Evolutionary conservation across 805 yeast genomes (phyloP).

Genomic region (Starmerella tilneyi): DNA sequence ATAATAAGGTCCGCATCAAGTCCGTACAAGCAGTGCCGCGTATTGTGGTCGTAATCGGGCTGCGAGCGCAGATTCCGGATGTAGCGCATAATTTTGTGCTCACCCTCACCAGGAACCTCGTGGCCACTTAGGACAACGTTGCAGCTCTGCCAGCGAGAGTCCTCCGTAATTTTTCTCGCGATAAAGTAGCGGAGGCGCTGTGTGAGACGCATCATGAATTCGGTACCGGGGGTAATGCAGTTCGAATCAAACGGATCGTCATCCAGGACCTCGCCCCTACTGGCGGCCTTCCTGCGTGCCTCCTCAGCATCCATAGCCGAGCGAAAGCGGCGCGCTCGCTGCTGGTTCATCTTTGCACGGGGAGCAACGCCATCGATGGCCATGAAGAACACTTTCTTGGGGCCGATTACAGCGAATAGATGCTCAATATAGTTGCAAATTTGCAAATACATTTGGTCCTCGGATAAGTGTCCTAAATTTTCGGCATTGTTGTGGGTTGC

Average conservation of each 20-base stretch:
- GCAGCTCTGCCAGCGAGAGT: slow-evolving; percentile 84
- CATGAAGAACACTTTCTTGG: slow-evolving; percentile 78
- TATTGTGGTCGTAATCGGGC: slow-evolving; percentile 81
- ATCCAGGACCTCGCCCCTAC: slow-evolving; percentile 67
- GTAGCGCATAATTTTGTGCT: slow-evolving; percentile 94
- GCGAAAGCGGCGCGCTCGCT: slow-evolving; percentile 84
- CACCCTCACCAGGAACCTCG: slow-evolving; percentile 98
- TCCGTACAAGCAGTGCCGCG: slow-evolving; percentile 93
- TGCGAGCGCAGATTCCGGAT: slow-evolving; percentile 81
- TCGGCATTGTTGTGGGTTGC: slow-evolving; percentile 82
- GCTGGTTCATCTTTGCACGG: slow-evolving; percentile 96
- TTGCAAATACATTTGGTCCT: slow-evolving; percentile 85
- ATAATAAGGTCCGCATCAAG: slow-evolving; percentile 96
- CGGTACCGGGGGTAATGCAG: slow-evolving; percentile 97
- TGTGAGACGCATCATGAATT: slow-evolving; percentile 88
- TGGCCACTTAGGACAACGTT: slow-evolving; percentile 90
- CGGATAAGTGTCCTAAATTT: slow-evolving; percentile 56
- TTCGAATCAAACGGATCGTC: slow-evolving; percentile 86
- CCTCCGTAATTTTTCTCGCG: slow-evolving; percentile 72
- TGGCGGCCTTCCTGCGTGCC: slow-evolving; percentile 29
- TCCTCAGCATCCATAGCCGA: slow-evolving; percentile 79
- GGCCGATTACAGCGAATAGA: slow-evolving; percentile 75
- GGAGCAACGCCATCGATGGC: slow-evolving; percentile 99
- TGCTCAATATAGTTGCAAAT: slow-evolving; percentile 93
- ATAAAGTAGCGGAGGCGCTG: slow-evolving; percentile 79